A percentile compares a stretch with the other conserved stretches of the same genome.
These are phyloP conservation scores for Petunia hybrid DNA, from an alignment of 305 asterid species.

Conservation along the genomic window DNA sequence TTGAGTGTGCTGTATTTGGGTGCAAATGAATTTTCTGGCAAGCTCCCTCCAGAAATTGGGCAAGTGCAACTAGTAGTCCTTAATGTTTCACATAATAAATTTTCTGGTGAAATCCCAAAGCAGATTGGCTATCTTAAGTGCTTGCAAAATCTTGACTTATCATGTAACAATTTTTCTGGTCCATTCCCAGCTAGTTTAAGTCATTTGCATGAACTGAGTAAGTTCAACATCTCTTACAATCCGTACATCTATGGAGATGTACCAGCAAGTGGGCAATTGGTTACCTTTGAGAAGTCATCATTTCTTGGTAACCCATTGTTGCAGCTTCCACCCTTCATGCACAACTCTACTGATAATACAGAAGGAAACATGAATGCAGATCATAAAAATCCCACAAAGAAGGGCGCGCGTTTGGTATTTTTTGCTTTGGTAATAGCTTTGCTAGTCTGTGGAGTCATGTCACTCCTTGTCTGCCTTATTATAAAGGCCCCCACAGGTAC, in stretches of 20 bases:
- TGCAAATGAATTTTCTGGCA: slow-evolving; percentile 53
- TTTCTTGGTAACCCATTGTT: slow-evolving; percentile 67
- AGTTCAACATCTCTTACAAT: slow-evolving; percentile 79
- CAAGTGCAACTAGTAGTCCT: slow-evolving; percentile 57
- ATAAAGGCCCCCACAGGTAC: slow-evolving; percentile 47
- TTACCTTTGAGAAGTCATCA: slow-evolving; percentile 67
- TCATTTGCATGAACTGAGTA: slow-evolving; percentile 59
- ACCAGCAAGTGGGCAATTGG: slow-evolving; percentile 64
- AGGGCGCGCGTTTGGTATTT: slow-evolving; percentile 46
- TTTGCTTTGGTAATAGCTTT: slow-evolving; percentile 52
- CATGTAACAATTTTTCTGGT: slow-evolving; percentile 79
- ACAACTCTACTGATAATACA: slow-evolving; percentile 46
- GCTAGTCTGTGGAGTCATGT: slow-evolving; percentile 53
- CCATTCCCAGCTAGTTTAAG: slow-evolving; percentile 59
- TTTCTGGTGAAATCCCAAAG: slow-evolving; percentile 65
- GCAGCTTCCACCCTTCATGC: slow-evolving; percentile 58
- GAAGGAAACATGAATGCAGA: neutral
- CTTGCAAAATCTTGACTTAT: slow-evolving; percentile 67
- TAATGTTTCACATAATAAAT: slow-evolving; percentile 53
- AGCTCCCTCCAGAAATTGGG: slow-evolving; percentile 53
- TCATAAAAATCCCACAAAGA: slow-evolving; percentile 33
- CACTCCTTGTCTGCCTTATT: slow-evolving; percentile 49
- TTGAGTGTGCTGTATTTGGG: slow-evolving; percentile 71
- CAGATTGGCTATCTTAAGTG: slow-evolving; percentile 68
- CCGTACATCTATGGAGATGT: slow-evolving; percentile 60